Percentiles rank a stretch among this genome's conserved stretches.
These are phyloP conservation scores for Salvia rosmarinus DNA, from an alignment of 257 asterid genomes.

Conservation along the genomic window DNA sequence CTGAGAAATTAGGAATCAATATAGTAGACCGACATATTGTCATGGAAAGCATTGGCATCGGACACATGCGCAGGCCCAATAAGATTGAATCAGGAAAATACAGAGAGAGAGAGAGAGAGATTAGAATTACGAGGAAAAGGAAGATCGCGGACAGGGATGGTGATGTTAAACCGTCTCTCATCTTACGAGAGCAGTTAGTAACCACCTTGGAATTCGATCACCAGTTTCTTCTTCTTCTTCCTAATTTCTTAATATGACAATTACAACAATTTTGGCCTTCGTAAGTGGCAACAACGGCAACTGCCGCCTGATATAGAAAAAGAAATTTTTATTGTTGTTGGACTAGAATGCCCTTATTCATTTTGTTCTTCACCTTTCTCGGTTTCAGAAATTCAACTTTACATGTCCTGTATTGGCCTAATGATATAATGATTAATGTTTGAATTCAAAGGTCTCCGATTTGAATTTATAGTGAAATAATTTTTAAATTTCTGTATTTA, in stretches of 20 bases:
- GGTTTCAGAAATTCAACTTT: too few relatives aligned
- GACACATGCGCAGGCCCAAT: slow-evolving; percentile 3
- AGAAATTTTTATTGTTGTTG: too few relatives aligned
- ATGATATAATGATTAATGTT: too few relatives aligned
- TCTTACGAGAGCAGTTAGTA: not conserved
- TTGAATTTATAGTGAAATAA: too few relatives aligned
- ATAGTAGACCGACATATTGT: not conserved
- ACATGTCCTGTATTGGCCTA: too few relatives aligned
- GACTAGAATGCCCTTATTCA: slow-evolving; percentile 11
- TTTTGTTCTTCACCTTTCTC: not conserved
- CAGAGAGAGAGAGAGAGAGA: not conserved
- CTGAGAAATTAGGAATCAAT: slow-evolving; percentile 15
- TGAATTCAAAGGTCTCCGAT: too few relatives aligned
- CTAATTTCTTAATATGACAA: not conserved
- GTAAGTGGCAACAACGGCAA: not conserved
- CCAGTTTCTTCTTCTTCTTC: slow-evolving; percentile 5
- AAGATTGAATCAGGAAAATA: not conserved
- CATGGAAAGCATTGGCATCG: slow-evolving; percentile 22
- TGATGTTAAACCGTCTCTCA: slow-evolving; percentile 28
- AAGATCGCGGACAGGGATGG: slow-evolving; percentile 31
- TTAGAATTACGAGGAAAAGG: slow-evolving; percentile 36
- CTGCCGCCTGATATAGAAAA: too few relatives aligned
- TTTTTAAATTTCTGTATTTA: too few relatives aligned
- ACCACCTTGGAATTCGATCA: slow-evolving; percentile 9
- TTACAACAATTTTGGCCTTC: not conserved